phyloP scores from a whole-genome alignment of 176 grass and related monocot genomes.

The Secale cereale region DNA sequence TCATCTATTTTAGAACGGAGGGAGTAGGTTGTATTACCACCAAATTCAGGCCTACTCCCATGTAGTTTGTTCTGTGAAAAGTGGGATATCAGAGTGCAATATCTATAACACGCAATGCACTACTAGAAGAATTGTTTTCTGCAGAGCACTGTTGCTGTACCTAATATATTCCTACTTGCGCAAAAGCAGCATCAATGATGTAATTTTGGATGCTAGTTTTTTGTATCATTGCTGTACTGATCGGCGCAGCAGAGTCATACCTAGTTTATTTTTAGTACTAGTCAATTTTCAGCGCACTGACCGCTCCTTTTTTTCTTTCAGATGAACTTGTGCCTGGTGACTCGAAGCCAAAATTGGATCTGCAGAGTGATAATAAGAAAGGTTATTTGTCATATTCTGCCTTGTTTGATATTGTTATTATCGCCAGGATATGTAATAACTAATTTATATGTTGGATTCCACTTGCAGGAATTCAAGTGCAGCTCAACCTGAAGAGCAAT shows the following conservation, averaged over 20 bases:
- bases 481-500: constrained; percentile 77
- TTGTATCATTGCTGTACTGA: background rate
- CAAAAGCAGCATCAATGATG: background rate
- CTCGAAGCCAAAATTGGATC: constrained; percentile 62
- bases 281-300: background rate
- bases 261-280: background rate
- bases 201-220: too few relatives aligned
- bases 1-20: too few relatives aligned
- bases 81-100: background rate
- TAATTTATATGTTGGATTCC: background rate
- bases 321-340: constrained; percentile 41
- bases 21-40: background rate
- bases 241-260: background rate
- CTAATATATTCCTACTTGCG: background rate
- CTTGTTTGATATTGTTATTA: background rate
- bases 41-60: background rate
- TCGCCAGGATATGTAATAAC: background rate
- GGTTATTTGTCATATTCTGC: constrained; percentile 36
- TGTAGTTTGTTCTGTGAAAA: background rate
- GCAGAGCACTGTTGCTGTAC: background rate
- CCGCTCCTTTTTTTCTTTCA: constrained; percentile 22
- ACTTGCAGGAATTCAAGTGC: constrained; percentile 78
- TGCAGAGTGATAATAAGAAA: constrained; percentile 81
- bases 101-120: background rate
- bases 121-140: background rate